These are phyloP conservation scores for Heritiera littoralis DNA, from an alignment of 345 rosid genomes.

Conservation along the genomic window DNA sequence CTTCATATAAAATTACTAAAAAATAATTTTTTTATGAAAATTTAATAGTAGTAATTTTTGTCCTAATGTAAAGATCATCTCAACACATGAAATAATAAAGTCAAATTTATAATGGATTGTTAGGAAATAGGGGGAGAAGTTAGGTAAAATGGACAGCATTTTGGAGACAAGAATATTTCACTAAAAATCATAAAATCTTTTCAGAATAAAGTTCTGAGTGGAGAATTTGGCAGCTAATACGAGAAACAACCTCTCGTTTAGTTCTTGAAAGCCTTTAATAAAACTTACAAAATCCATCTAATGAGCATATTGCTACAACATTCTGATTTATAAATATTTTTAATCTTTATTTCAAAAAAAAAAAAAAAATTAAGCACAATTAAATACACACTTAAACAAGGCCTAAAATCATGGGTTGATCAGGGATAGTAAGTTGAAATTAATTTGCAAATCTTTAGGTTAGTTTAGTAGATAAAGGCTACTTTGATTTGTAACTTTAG, in stretches of 20 bases:
- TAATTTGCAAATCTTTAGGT: not conserved
- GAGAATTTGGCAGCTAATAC: too few species aligned
- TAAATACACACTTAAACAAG: not conserved
- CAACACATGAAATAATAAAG: too few species aligned
- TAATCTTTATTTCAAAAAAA: too few species aligned
- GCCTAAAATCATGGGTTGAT: not conserved
- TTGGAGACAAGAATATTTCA: too few species aligned
- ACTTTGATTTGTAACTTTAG: not conserved
- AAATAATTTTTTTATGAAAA: too few species aligned
- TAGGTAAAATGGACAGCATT: not conserved
- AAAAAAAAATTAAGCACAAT: too few species aligned
- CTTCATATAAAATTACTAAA: too few species aligned
- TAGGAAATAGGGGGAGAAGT: constrained; percentile 15
- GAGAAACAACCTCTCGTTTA: not conserved
- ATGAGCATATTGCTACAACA: not conserved
- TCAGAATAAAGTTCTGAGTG: too few species aligned
- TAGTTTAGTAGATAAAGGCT: not conserved
- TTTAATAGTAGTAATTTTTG: too few species aligned
- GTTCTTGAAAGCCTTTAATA: not conserved
- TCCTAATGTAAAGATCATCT: too few species aligned
- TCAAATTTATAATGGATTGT: too few species aligned
- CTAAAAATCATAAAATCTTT: too few species aligned
- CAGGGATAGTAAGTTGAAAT: not conserved
- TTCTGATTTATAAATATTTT: not conserved
- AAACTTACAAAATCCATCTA: not conserved